Evolutionary conservation across 352 stramenopile genomes (phyloP), one percentile per base, ranked within the genome.

Genomic region (Globisporangium splendens): DNA sequence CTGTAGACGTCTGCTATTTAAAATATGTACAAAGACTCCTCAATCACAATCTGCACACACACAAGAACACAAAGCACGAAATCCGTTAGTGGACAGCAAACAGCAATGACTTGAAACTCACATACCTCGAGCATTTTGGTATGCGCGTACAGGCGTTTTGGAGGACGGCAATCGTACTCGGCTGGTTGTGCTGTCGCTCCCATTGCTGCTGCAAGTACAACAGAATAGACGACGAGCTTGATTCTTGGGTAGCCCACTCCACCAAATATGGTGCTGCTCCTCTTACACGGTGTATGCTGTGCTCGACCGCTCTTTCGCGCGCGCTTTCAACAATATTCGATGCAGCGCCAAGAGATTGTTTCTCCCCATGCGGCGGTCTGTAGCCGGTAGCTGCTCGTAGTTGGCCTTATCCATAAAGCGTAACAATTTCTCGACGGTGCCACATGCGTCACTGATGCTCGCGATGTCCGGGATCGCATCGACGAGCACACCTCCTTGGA

Each of bases 311-410:
- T 86, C 76, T 55, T 75, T 64, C 12, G 75, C 65, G 18, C 69
- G 66, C 17, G 67, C 76, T 56, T 84, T 86, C 2, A 83, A 48
- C 18, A 86, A 55, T 58, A 86, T 54, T 50, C 72, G 68, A 55
- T 86, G 76, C 51, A 86, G 60, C 53, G 76, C 66, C 48, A 86
- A 56, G 22, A 86, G 51, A 22, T 78, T 86, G 8, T 59, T 61
- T 18, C 76, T 69, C 33, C 63, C 73, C 0, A 69, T 70, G 51
- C 74, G 69, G n/a, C 74, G 72, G 14, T 86, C 76, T 1, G 55
- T 56, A n/a, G 54, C 56, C 8, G 65, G 28, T 7, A 72, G 31
- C 46, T 65, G 43, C 65, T 71, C 64, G 33, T 54, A 48, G 22
- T 14, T 44, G 22, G 35, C 12, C 63, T 62, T 46, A 59, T 55